Evolutionary conservation across 2,329 filamentous ascomycete species (phyloP).

Genomic region (Aureobasidium leucospermi): DNA sequence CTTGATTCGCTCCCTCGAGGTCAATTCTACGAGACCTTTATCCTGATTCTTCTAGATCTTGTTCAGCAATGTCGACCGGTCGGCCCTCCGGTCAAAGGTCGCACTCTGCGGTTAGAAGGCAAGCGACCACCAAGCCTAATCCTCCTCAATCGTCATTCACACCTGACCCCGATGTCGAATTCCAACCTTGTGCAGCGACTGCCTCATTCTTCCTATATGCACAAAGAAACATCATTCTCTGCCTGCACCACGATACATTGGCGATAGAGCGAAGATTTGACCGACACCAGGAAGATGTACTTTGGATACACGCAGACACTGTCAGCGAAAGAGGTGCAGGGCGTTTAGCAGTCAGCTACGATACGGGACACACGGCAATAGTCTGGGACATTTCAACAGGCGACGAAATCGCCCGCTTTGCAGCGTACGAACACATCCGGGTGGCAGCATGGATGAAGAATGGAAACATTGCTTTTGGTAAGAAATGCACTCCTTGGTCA

Average conservation of each 20-base stretch:
- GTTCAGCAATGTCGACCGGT: constrained; percentile 37
- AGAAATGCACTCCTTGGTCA: constrained; percentile 24
- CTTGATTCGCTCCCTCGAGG: not conserved
- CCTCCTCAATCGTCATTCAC: constrained; percentile 39
- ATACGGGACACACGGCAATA: constrained; percentile 82
- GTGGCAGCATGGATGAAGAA: constrained; percentile 94
- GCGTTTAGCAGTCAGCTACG: constrained; percentile 84
- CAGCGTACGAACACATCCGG: constrained; percentile 78
- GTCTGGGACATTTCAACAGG: constrained; percentile 95
- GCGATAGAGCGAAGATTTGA: constrained; percentile 82
- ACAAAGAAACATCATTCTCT: constrained; percentile 72
- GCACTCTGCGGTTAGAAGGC: constrained; percentile 28
- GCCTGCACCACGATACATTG: constrained; percentile 86
- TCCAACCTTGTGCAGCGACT: constrained; percentile 85
- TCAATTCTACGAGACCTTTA: not conserved
- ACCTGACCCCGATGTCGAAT: constrained; percentile 45
- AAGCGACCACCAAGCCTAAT: constrained; percentile 20
- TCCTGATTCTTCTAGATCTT: constrained; percentile 9
- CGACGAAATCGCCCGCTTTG: constrained; percentile 83
- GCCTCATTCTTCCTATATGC: constrained; percentile 86
- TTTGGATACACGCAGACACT: constrained; percentile 82
- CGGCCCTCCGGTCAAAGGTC: constrained; percentile 34
- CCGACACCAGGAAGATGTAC: constrained; percentile 73
- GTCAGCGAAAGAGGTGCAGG: constrained; percentile 80
- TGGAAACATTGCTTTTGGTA: constrained; percentile 94